Evolutionary conservation across 768 basidiomycete species (phyloP), one percentile per base, ranked within the genome.

Genomic region (Russula vinacea): DNA sequence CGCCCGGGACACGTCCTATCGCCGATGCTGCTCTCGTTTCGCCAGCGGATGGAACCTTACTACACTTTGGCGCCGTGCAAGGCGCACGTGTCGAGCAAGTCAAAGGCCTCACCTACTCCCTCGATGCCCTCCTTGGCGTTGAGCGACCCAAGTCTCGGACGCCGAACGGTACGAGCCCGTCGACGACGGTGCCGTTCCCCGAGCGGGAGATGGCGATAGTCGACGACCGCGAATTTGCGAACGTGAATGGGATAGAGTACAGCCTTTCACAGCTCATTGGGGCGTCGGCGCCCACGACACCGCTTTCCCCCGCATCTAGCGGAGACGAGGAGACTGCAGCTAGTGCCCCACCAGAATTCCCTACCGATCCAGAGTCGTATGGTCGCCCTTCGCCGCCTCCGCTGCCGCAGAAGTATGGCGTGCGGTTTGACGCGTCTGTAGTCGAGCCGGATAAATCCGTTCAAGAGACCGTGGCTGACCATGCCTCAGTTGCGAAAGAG

Each of bases 201-300:
- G 78, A 75, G 35, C 74, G 78, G 33, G 82, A 85, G 62, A 80
- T 82, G 76, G 80, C 81, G 33, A 76, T 84, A 22, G 90, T 96
- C 42, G 83, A 91, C 71, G 91, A 98, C 76, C 83, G 80, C 66
- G 88, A 95, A 67, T 99, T 99, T 71, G 97, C 96, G 4, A 88
- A 92, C 71, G 92, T 99, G 69, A 99, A 99, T 71, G 94, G 95
- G 51, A 97, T 99, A 70, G 88, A 92, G 71, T 98, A 99, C 77
- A 92, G 87, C 49, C 84, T 99, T n/a, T 86, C 89, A 56, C 84
- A 93, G 69, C 88, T 98, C 40, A 80, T 98, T 54, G 96, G 96
- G 26, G 72, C 77, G 8, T 71, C 75, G 8, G 66, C 70, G 11
- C 71, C 78, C n/a, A 73, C 78, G 2, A 76, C 78, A 5, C 74